Percentiles rank a stretch among this genome's conserved stretches.
Evolutionary conservation across 129 eudicot genomes (phyloP).

Genomic region (Rutidosis leptorrhynchoides): DNA sequence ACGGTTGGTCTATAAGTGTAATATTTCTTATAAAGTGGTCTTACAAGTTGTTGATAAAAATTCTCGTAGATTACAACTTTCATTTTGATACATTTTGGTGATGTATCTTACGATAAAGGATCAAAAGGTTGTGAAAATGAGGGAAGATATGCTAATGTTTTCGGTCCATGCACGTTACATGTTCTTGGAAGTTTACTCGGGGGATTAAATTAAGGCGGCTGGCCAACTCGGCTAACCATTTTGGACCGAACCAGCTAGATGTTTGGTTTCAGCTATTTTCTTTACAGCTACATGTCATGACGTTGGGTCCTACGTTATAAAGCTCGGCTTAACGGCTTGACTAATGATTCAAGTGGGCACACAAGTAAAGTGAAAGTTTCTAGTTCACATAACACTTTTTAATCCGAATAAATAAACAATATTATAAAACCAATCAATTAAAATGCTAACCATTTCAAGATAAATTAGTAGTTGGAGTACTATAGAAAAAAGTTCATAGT

Average conservation of each 20-base stretch:
- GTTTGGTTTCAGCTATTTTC: conserved; percentile 18
- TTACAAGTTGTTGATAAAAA: too few relatives aligned
- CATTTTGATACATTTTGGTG: too few relatives aligned
- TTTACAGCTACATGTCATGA: conserved; percentile 23
- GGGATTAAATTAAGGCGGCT: conserved; percentile 14
- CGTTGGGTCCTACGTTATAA: conserved; percentile 17
- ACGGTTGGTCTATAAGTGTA: too few relatives aligned
- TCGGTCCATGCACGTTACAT: conserved; percentile 9
- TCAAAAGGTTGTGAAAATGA: not conserved
- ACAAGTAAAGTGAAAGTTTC: conserved; percentile 22
- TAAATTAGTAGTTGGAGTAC: too few relatives aligned
- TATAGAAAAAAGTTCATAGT: too few relatives aligned
- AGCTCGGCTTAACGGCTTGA: conserved; percentile 40
- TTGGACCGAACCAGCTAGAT: conserved; percentile 32
- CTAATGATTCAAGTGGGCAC: conserved; percentile 33
- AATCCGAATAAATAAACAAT: too few relatives aligned
- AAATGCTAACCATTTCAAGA: too few relatives aligned
- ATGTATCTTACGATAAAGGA: not conserved
- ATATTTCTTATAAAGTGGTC: too few relatives aligned
- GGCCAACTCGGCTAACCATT: conserved; percentile 30
- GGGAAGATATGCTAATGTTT: not conserved
- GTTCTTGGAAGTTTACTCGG: conserved; percentile 31
- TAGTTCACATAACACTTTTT: conserved; percentile 19
- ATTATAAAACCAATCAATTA: not conserved
- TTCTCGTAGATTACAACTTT: too few relatives aligned